A percentile compares a stretch with the other conserved stretches of the same genome.
phyloP scores from a whole-genome alignment of 495 filamentous ascomycete species.

The Emericellopsis terricola region DNA sequence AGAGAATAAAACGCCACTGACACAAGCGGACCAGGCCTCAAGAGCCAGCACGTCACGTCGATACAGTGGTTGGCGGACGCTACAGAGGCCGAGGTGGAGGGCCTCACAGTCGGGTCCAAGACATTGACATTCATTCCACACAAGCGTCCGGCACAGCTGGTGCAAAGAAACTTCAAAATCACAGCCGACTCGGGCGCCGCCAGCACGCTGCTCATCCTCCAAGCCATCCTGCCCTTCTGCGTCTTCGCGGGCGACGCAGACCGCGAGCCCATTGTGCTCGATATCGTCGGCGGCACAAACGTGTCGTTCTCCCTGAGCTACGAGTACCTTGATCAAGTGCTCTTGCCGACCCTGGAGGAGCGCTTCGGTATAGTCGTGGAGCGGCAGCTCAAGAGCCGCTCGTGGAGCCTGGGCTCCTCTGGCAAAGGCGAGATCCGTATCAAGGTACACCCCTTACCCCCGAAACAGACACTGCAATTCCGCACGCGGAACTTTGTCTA shows the following conservation, averaged over 20 bases:
- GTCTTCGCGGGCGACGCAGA: slow-evolving; percentile 27
- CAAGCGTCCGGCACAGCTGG: slow-evolving; percentile 16
- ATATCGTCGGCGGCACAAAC: slow-evolving; percentile 65
- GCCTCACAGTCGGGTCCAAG: slow-evolving; percentile 35
- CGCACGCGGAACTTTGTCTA: slow-evolving; percentile 16
- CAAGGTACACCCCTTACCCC: slow-evolving; percentile 32
- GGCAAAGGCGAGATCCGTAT: slow-evolving; percentile 40
- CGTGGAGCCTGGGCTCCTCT: slow-evolving; percentile 46
- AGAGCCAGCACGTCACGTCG: slow-evolving; percentile 54
- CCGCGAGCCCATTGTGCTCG: slow-evolving; percentile 29
- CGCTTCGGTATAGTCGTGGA: slow-evolving; percentile 41
- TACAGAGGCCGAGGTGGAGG: slow-evolving; percentile 38
- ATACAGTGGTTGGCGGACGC: slow-evolving; percentile 46
- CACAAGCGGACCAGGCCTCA: slow-evolving; percentile 39
- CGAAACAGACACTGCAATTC: slow-evolving; percentile 23
- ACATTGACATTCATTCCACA: slow-evolving; percentile 32
- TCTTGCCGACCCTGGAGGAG: slow-evolving; percentile 47
- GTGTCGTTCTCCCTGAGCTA: slow-evolving; percentile 50
- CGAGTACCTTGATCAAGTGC: slow-evolving; percentile 62
- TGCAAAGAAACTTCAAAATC: slow-evolving; percentile 22
- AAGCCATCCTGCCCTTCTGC: slow-evolving; percentile 66
- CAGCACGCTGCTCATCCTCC: slow-evolving; percentile 54
- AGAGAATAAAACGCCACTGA: neutral
- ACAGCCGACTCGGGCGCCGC: slow-evolving; percentile 21
- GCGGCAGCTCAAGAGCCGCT: slow-evolving; percentile 36